phyloP scores from a whole-genome alignment of 2,329 filamentous ascomycete species.

The Aureobasidium sp. region DNA sequence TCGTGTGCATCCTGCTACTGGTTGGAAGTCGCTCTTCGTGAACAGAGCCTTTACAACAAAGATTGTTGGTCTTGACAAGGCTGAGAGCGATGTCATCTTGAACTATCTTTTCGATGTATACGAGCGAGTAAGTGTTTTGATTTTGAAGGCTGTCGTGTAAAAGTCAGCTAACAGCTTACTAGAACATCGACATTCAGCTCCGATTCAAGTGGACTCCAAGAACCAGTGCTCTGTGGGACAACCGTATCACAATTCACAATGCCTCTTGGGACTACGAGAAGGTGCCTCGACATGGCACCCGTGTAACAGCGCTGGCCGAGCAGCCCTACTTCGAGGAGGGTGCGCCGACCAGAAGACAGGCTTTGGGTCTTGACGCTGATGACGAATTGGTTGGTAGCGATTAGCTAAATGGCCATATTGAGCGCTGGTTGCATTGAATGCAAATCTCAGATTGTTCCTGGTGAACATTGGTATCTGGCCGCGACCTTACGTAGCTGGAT shows the following conservation, averaged over 20 bases:
- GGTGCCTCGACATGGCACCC: slow-evolving; percentile 63
- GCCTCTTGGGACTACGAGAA: slow-evolving; percentile 68
- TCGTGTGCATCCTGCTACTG: slow-evolving; percentile 63
- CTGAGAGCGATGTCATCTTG: slow-evolving; percentile 61
- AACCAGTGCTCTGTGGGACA: slow-evolving; percentile 66
- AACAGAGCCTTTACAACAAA: slow-evolving; percentile 62
- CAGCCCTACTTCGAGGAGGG: slow-evolving; percentile 60
- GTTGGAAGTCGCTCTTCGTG: slow-evolving; percentile 68
- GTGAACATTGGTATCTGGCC: no score
- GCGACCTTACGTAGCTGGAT: no score
- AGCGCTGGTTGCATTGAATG: no score
- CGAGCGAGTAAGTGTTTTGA: slow-evolving; percentile 39
- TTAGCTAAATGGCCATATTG: background rate
- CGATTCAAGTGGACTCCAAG: slow-evolving; percentile 63
- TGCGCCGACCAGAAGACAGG: slow-evolving; percentile 60
- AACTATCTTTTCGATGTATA: slow-evolving; percentile 62
- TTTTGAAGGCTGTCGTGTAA: background rate
- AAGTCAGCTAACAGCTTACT: background rate
- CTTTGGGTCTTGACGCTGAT: slow-evolving; percentile 49
- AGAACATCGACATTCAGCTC: slow-evolving; percentile 63
- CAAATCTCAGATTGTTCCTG: no score
- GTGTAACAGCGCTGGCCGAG: slow-evolving; percentile 65
- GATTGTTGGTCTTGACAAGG: slow-evolving; percentile 63
- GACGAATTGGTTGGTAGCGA: background rate
- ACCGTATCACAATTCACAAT: slow-evolving; percentile 67